Conservation (phyloP, 257 asterid species). For the Fraxinus pennsylvanica region DNA sequence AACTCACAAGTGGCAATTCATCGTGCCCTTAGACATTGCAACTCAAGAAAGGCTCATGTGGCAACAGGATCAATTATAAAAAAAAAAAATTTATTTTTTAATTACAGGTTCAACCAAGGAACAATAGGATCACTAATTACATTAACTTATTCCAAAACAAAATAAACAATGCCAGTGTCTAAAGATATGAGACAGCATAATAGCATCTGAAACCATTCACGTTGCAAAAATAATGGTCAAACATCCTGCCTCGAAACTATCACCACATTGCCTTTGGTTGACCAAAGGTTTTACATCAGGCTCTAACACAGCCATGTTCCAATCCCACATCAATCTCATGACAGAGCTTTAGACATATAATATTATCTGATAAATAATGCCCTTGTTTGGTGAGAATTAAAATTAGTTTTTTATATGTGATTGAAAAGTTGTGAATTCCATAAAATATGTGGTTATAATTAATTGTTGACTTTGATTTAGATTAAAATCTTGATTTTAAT, state of each 20-base stretch:
- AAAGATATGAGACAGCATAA: not conserved
- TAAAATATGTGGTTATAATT: no score
- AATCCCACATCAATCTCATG: not conserved
- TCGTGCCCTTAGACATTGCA: not conserved
- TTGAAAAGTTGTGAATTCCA: no score
- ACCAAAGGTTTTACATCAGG: not conserved
- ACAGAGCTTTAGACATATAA: not conserved
- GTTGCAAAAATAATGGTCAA: not conserved
- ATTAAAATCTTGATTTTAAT: no score
- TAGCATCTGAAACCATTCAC: not conserved
- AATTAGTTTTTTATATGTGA: no score
- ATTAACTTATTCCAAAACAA: not conserved
- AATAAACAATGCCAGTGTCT: not conserved
- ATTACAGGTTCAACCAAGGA: not conserved
- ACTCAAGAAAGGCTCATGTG: not conserved
- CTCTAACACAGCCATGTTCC: not conserved
- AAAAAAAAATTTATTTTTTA: no score
- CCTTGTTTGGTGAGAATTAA: no score
- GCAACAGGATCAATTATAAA: not conserved
- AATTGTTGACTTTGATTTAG: no score
- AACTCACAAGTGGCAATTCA: not conserved
- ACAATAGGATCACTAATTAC: not conserved
- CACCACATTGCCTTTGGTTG: not conserved
- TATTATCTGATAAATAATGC: no score
- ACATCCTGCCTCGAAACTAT: not conserved